phyloP scores from a whole-genome alignment of 805 yeast genomes.

The Myxozyma mucilagina region DNA sequence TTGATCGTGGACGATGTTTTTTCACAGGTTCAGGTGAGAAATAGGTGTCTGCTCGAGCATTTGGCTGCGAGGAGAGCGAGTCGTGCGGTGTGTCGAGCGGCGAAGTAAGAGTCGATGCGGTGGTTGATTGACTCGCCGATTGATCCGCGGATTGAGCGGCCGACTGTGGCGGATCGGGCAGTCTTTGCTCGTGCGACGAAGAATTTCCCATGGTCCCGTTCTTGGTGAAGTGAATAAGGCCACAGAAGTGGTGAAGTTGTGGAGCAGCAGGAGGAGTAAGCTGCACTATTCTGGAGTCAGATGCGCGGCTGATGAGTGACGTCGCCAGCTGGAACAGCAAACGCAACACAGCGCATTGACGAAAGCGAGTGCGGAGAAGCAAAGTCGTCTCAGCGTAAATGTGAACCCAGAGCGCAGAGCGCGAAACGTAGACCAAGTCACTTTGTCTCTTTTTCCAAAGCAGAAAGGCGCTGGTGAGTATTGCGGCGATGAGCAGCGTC shows the following conservation, averaged over 20 bases:
- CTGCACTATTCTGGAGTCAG: neutral
- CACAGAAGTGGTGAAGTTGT: neutral
- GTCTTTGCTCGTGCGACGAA: conserved; percentile 23
- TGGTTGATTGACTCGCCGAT: conserved; percentile 8
- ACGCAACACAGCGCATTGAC: too few relatives aligned
- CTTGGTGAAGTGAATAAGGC: too few relatives aligned
- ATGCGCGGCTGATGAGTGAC: neutral
- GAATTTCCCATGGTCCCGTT: conserved; percentile 26
- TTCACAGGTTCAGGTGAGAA: neutral
- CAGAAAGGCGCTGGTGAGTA: neutral
- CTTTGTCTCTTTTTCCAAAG: neutral
- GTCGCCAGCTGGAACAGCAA: neutral
- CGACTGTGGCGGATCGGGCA: conserved; percentile 12
- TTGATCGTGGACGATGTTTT: neutral
- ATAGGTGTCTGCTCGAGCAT: neutral
- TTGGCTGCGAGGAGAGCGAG: neutral
- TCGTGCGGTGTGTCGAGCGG: neutral
- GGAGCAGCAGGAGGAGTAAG: neutral
- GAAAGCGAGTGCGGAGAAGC: too few relatives aligned
- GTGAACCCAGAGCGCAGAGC: too few relatives aligned
- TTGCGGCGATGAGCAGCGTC: neutral
- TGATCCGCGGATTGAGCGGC: conserved; percentile 2
- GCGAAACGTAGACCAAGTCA: too few relatives aligned
- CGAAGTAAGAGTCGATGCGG: conserved; percentile 4
- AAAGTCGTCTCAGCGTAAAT: too few relatives aligned